Evolutionary conservation across 2,329 filamentous ascomycete genomes (phyloP), one percentile per base, ranked within the genome.

Genomic region (Scolecobasidium constrictum): DNA sequence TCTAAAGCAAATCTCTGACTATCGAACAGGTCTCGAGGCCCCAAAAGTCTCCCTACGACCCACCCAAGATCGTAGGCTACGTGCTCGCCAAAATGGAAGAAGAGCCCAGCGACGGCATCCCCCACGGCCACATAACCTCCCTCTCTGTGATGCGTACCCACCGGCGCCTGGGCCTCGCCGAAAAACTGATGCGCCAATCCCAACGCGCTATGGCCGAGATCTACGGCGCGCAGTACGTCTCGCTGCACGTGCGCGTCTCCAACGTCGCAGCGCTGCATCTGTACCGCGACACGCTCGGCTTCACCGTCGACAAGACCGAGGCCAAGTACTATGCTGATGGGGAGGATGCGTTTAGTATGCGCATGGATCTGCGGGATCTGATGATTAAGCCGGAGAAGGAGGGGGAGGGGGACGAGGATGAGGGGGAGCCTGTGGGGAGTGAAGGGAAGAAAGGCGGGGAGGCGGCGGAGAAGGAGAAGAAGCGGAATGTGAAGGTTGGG

Each of bases 41-140:
- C 23, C 75, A 75, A 53, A 81, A 81, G 60, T 78, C 81, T 1
- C 80, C 81, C 37, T 84, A 90, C 64, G 84, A 93, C 62, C 92
- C 93, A 55, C 92, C 92, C 52, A 94, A 95, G 66, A 94, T 98
- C 47, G 92, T 98, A 18, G 92, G 92, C 54, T 98, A 98, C 61
- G 92, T 98, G n/a, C 79, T 98, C 19, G 92, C 92, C 40, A 98
- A 98, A 74, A 98, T 98, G 88, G 92, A 98, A 65, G 92, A 98
- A 69, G 92, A 96, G 63, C 90, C 92, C 5, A 60, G 81, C 47
- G 90, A 96, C 62, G 88, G 88, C 46, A 70, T 95, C 33, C 84
- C 82, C 53, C 92, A 96, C 66, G 92, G 92, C 13, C 92, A 98
- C 68, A 96, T 98, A 58, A 98, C 92, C 36, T 88, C 82, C 53